phyloP scores from a whole-genome alignment of 495 filamentous ascomycete genomes.

The Penicillium bialowiezense region DNA sequence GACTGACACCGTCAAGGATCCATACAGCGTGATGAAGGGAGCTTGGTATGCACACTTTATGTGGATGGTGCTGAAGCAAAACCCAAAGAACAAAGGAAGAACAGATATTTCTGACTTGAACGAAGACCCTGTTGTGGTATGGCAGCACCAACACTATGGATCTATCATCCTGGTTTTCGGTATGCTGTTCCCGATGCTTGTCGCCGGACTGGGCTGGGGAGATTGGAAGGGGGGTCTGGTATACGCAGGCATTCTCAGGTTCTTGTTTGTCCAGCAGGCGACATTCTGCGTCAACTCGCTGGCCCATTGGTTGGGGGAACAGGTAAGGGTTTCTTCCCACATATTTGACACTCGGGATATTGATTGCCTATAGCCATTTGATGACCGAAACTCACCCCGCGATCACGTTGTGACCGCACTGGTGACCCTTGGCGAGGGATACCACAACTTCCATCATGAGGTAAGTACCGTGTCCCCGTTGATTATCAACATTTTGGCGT shows the following conservation, averaged over 20 bases:
- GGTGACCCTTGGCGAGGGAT: slow-evolving; percentile 88
- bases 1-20: slow-evolving; percentile 93
- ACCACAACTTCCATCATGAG: slow-evolving; percentile 95
- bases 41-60: slow-evolving; percentile 87
- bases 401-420: slow-evolving; percentile 89
- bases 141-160: slow-evolving; percentile 84
- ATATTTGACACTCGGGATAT: not conserved
- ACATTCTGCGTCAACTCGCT: slow-evolving; percentile 97
- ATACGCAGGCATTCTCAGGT: slow-evolving; percentile 83
- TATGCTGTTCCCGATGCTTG: slow-evolving; percentile 70
- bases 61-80: slow-evolving; percentile 83
- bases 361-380: slow-evolving; percentile 62
- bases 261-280: slow-evolving; percentile 91
- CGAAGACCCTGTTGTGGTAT: slow-evolving; percentile 81
- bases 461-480: slow-evolving; percentile 1
- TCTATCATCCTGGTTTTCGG: slow-evolving; percentile 76
- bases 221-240: slow-evolving; percentile 83
- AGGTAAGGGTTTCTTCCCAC: slow-evolving; percentile 7
- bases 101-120: slow-evolving; percentile 92
- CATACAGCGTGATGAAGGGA: slow-evolving; percentile 92
- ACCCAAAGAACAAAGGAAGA: slow-evolving; percentile 77
- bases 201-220: slow-evolving; percentile 77
- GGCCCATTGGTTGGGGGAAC: slow-evolving; percentile 92
- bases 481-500: not conserved
- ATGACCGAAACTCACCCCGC: slow-evolving; percentile 89